Base-by-base conservation (phyloP, 768 basidiomycete species). In the Panaeolus cyanescens region DNA sequence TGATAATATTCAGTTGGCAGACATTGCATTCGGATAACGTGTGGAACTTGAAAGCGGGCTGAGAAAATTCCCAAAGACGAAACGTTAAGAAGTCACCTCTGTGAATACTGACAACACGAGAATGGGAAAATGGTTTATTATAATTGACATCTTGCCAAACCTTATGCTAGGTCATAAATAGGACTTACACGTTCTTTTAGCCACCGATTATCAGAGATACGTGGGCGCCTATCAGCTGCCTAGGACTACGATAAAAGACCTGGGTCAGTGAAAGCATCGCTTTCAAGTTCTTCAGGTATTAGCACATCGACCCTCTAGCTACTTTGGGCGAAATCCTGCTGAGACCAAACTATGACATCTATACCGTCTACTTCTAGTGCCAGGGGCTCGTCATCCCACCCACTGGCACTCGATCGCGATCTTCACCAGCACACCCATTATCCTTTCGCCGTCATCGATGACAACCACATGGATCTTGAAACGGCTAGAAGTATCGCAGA, bases 401-500 rank as follows among this genome's bases (percentile, higher is more conserved):
- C 36, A 15, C 34, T 53, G n/a, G n/a, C n/a, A n/a, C n/a, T n/a
- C n/a, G n/a, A n/a, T n/a, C n/a, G n/a, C n/a, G n/a, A n/a, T 32
- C 54, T 32, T 5, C 54, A 25, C 34, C 32, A 33, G 55, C 25
- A 25, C 55, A 30, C 6, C n/a, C n/a, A n/a, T n/a, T n/a, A n/a
- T n/a, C 13, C 15, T 32, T 33, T 56, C 20, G 33, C 9, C 9
- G 15, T 15, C 45, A 28, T 28, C 5, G 1, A 25, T 28, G 25
- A 50, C 4, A 15, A 50, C 45, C 61, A 59, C 17, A 32, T 61
- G 17, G 80, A 83, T 63, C 25, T 68, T 13, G 76, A 71, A 15
- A 75, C 78, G 19, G 69, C 75, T 22, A 65, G 77, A 7, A 72
- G 84, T 42, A 74, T 80, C 33, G 75, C 77, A 0, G 71, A 78